Evolutionary conservation across 1,284 basidiomycete genomes (phyloP), one percentile per base, ranked within the genome.

Genomic region (Fomes fomentarius): DNA sequence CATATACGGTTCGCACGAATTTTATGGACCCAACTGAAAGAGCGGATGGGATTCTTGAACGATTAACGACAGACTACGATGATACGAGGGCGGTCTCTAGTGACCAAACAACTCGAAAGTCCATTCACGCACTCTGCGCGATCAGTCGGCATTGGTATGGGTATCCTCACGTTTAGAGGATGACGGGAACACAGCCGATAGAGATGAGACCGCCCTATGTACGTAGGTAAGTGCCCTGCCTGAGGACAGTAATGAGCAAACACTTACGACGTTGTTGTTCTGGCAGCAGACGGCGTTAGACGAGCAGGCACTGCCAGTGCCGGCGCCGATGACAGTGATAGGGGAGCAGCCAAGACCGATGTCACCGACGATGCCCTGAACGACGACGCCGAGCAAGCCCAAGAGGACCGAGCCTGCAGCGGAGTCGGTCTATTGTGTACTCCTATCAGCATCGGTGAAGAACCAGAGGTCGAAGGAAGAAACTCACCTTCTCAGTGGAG

Each of bases 271-370:
- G 49, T 34, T 48, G 61, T 65, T 66, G 49, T 67, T 52, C 34
- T 54, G 21, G 60, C 66, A 66, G 64, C 64, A 66, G 35, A 65
- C 62, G 2, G 61, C 46, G 4, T 47, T 30, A 25, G 55, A 41
- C 10, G 22, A 33, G 59, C 62, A 63, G 12, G 44, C 25, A 26
- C 47, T 34, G n/a, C 58, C 54, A 14, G 21, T 19, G 47, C 44
- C 59, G 19, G 60, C 56, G 21, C 62, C 58, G 33, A 63, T 47
- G 37, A 63, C 62, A 21, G 37, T 47, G 47, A 68, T 49, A 19
- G 66, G 62, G 8, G 57, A 60, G 63, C 66, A 68, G 45, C 52
- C 26, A 5, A 68, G 38, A 17, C 65, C 65, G 25, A 66, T 21
- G 30, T 60, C 49, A 21, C 41, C 59, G 38, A 50, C 42, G 26